Conservation (phyloP, 148 eudicot species). For the Rhododendron simsii region DNA sequence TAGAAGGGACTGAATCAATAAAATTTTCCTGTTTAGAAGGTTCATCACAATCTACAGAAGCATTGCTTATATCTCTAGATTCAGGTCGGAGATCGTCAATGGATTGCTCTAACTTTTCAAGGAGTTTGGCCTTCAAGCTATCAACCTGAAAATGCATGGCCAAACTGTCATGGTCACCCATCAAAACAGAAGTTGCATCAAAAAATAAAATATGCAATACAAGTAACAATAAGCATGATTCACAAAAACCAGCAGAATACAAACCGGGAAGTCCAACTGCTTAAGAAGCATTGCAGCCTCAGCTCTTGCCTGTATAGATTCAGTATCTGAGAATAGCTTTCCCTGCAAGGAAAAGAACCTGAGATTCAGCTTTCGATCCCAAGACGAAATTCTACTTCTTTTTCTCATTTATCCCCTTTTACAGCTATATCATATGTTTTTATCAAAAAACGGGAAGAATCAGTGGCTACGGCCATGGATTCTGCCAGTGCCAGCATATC, state of each 20-base stretch:
- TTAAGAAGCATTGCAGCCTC: constrained; percentile 99
- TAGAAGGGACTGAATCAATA: constrained; percentile 30
- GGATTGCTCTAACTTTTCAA: constrained; percentile 87
- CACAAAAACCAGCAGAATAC: constrained; percentile 23
- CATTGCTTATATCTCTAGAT: constrained; percentile 30
- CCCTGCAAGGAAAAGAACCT: constrained; percentile 42
- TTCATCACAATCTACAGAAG: constrained; percentile 33
- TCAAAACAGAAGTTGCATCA: constrained; percentile 1
- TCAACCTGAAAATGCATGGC: constrained; percentile 60
- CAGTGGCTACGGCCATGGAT: neutral
- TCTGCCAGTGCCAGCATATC: neutral
- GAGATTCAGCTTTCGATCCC: neutral
- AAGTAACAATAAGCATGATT: neutral
- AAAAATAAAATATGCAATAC: neutral
- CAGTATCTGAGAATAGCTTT: constrained; percentile 89
- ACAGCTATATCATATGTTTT: neutral
- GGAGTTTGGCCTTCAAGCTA: constrained; percentile 72
- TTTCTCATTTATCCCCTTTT: neutral
- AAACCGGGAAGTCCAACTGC: constrained; percentile 92
- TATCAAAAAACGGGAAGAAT: neutral
- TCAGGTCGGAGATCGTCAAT: constrained; percentile 65
- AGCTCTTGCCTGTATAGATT: constrained; percentile 96
- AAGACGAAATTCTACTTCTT: neutral
- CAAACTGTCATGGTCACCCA: constrained; percentile 9
- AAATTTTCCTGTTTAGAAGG: constrained; percentile 31